Base-by-base conservation (phyloP, 768 basidiomycete species). In the Naganishia vaughanmartiniae region DNA sequence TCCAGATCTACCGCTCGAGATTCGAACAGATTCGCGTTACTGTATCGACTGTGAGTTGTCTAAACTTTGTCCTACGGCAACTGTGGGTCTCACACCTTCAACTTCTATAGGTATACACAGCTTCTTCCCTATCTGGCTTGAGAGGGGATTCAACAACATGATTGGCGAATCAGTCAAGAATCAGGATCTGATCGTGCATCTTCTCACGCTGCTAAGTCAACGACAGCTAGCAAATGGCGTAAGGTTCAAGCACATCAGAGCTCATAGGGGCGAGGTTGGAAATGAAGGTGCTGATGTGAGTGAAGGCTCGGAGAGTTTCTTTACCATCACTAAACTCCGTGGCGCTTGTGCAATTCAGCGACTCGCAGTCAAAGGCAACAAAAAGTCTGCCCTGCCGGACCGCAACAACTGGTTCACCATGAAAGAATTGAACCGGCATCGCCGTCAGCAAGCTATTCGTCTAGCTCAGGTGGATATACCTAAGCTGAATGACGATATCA, bases 1-100 rank as follows among this genome's bases (percentile, higher is more conserved):
- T 54, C 53, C 53, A 24, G n/a, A 54, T n/a, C 3, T 54, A 24
- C 53, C 53, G 10, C n/a, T 54, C 53, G 53, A 54, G 53, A 54
- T 54, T 6, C 11, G 53, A 10, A 54, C 53, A 54, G 53, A 54
- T 2, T 54, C 53, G n/a, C 4, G 6, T 7, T 9, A 24, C 17
- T 7, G 48, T 17, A 19, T 53, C 7, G 17, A 53, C 7, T 7
- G 48, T 53, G 19, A 7, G 48, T 53, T 26, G 5, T 19, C 26
- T 4, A 7, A 21, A 21, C 48, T 26, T 7, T 36, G 36, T 12
- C 6, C 36, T 36, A 6, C 36, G 36, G 36, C 36, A 12, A 36
- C 12, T 36, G 36, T 36, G 6, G 36, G 12, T 36, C 36, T 36
- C 6, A 36, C 36, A 5, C 6, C 12, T 36, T 12, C 36, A 5